Evolutionary conservation across 257 asterid species (phyloP), one percentile per base, ranked within the genome.

Genomic region (Nicotiana undulata): DNA sequence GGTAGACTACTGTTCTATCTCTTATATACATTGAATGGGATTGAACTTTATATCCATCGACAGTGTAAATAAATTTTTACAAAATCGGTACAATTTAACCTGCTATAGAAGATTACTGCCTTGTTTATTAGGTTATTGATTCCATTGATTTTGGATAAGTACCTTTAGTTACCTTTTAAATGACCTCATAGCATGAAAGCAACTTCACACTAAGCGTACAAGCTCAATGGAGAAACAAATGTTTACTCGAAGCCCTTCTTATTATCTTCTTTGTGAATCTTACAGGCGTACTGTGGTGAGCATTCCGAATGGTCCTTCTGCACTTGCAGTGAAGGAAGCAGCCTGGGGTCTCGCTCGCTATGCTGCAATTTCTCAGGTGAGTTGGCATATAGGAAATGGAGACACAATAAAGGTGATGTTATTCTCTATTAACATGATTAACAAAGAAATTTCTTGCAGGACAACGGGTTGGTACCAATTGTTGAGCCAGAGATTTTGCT

Each of bases 321-420:
- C 89, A 28, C 86, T 92, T 32, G 97, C 97, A 3, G 93, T 91
- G 53, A 91, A 92, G 81, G 97, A 92, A 83, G 97, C 96, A 24
- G 97, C 97, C 8, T 92, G 96, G 97, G 96, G 96, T 79, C 96
- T 92, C 65, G 96, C 97, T 59, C 89, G 96, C 83, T 92, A 90
- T 82, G 97, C 96, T 46, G 91, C 94, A 76, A 91, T 92, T 82
- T 92, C 96, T 15, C 97, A 91, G 85, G 97, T 89, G 80, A 49
- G 51, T 49, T 46, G 11, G 49, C 3, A 29, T 29, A 16, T 7
- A 64, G 22, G 5, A 29, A 29, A 31, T 15, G 6, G 22, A 15
- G 24, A 63, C 1, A 63, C 68, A 5, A 26, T 63, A 63, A 28
- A 26, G 28, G 28, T 26, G 28, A 26, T 26, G 28, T 26, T 1